Conservation (phyloP, 2,329 filamentous ascomycete genomes). For the Harringtonia lauricola region DNA sequence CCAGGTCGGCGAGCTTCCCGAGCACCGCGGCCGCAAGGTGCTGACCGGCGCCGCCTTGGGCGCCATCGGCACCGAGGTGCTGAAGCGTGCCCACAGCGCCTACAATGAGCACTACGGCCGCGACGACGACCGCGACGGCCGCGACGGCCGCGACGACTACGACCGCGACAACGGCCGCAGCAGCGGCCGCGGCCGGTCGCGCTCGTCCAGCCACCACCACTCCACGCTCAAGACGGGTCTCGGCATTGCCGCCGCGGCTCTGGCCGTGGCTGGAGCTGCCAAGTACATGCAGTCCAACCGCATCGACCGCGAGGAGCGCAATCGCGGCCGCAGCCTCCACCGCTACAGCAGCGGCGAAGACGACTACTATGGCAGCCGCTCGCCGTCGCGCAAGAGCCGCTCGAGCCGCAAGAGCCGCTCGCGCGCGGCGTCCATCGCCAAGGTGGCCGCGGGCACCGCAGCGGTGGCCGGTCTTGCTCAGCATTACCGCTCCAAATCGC, state of each 20-base stretch:
- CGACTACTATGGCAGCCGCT: conserved; percentile 15
- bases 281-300: conserved; percentile 53
- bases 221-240: conserved; percentile 49
- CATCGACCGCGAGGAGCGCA: conserved; percentile 46
- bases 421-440: conserved; percentile 38
- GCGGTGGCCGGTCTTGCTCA: conserved; percentile 48
- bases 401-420: conserved; percentile 27
- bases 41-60: conserved; percentile 51
- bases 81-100: conserved; percentile 48
- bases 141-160: conserved; percentile 22
- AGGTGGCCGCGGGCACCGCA: conserved; percentile 45
- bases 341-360: conserved; percentile 28
- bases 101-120: conserved; percentile 42
- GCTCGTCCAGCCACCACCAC: conserved; percentile 25
- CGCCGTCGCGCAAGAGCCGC: conserved; percentile 29
- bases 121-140: conserved; percentile 19
- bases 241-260: conserved; percentile 50
- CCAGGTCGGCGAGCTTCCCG: conserved; percentile 35
- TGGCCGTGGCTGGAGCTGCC: conserved; percentile 53
- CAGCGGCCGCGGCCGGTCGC: conserved; percentile 27
- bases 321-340: conserved; percentile 43
- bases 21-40: conserved; percentile 46
- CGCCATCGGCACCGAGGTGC: conserved; percentile 49
- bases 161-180: conserved; percentile 26
- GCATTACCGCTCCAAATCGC: conserved; percentile 44